Percentiles rank a stretch among this genome's conserved stretches.
phyloP scores from a whole-genome alignment of 352 stramenopile genomes.

The Plasmopara halstedii region DNA sequence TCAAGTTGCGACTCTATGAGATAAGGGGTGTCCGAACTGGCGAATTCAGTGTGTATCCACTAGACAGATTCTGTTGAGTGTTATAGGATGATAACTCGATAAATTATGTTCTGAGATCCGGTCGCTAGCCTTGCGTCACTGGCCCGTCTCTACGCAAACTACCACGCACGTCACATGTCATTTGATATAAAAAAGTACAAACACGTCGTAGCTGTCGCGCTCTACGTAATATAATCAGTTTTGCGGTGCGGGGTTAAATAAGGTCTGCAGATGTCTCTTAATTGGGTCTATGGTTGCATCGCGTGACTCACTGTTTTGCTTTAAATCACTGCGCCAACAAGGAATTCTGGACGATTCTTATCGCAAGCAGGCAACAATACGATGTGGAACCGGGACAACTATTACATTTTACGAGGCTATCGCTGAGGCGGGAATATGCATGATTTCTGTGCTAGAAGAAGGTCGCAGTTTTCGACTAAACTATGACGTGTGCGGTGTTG shows the following conservation, averaged over 20 bases:
- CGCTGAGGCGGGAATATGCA: background rate
- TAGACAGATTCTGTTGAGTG: background rate
- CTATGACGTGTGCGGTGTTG: no score
- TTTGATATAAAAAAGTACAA: no score
- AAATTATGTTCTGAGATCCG: slow-evolving; percentile 3
- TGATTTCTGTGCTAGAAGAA: background rate
- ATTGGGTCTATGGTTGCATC: background rate
- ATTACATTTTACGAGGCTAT: background rate
- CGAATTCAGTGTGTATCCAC: no score
- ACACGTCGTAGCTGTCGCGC: no score
- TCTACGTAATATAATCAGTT: no score
- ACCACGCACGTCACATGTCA: slow-evolving; percentile 12
- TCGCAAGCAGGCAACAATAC: background rate
- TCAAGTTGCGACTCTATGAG: background rate
- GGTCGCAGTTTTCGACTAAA: background rate
- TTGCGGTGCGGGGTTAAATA: no score
- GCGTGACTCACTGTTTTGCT: background rate
- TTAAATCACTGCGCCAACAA: background rate
- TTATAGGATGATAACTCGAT: slow-evolving; percentile 5
- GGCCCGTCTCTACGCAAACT: slow-evolving; percentile 19
- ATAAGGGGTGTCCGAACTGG: background rate
- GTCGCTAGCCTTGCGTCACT: slow-evolving; percentile 14
- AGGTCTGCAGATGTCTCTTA: background rate
- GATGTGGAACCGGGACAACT: background rate
- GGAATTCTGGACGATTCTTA: background rate